Evolutionary conservation across 768 basidiomycete genomes (phyloP).

Genomic region (Hebeloma cylindrosporum): DNA sequence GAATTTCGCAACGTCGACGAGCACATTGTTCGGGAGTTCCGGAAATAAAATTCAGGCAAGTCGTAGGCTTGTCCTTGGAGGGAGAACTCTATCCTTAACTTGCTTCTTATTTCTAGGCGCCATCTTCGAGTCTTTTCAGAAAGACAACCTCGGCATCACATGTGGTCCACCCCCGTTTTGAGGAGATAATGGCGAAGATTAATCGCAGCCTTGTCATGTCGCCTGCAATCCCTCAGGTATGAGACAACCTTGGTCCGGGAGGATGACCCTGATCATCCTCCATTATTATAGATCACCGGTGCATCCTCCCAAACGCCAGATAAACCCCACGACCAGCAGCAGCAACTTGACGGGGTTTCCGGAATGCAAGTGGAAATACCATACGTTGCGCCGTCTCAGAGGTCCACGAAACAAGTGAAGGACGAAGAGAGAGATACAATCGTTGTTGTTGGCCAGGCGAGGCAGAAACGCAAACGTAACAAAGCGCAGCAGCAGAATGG

Average conservation of each 20-base stretch:
- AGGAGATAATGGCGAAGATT: slow-evolving; percentile 61
- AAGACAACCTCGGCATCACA: slow-evolving; percentile 2
- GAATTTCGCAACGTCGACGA: slow-evolving; percentile 34
- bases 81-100: neutral
- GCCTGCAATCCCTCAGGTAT: slow-evolving; percentile 50
- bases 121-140: slow-evolving; percentile 2
- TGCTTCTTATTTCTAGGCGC: slow-evolving; percentile 4
- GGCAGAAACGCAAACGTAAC: slow-evolving; percentile 65
- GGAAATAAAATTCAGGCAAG: slow-evolving; percentile 12
- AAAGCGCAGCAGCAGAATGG: too few species aligned
- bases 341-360: slow-evolving; percentile 23
- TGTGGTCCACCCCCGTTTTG: slow-evolving; percentile 36
- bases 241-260: slow-evolving; percentile 5
- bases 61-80: neutral
- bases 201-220: slow-evolving; percentile 63
- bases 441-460: slow-evolving; percentile 66
- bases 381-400: slow-evolving; percentile 69
- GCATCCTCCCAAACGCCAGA: slow-evolving; percentile 13
- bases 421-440: slow-evolving; percentile 68
- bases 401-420: slow-evolving; percentile 33
- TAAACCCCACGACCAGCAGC: slow-evolving; percentile 8
- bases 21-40: slow-evolving; percentile 47
- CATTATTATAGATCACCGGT: slow-evolving; percentile 4
- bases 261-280: too few species aligned
- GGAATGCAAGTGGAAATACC: slow-evolving; percentile 69